phyloP scores from a whole-genome alignment of 768 basidiomycete species.

The Tylopilus rubrobrunneus region DNA sequence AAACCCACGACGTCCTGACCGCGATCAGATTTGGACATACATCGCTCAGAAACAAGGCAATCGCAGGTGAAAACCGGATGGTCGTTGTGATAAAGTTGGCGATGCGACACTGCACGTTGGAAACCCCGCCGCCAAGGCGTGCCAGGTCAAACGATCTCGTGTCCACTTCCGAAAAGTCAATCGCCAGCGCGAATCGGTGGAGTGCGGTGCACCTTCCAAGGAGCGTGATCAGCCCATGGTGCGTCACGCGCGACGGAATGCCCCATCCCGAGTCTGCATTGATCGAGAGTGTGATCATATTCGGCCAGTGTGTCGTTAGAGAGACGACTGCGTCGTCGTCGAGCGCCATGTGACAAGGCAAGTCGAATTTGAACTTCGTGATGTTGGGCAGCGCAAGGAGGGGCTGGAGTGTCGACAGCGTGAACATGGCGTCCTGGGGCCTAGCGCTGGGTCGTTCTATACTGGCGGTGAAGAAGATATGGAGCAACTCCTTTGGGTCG shows the following conservation, averaged over 20 bases:
- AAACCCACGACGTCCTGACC: slow-evolving; percentile 14
- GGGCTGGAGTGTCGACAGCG: slow-evolving; percentile 17
- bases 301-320: slow-evolving; percentile 21
- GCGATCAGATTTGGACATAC: slow-evolving; percentile 16
- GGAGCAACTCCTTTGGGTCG: slow-evolving; percentile 1
- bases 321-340: slow-evolving; percentile 17
- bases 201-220: slow-evolving; percentile 13
- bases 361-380: slow-evolving; percentile 11
- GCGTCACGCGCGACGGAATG: slow-evolving; percentile 14
- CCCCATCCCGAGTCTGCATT: slow-evolving; percentile 21
- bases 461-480: slow-evolving; percentile 12
- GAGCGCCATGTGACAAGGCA: slow-evolving; percentile 17
- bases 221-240: slow-evolving; percentile 18
- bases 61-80: slow-evolving; percentile 16
- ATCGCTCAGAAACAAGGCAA: slow-evolving; percentile 28
- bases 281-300: slow-evolving; percentile 9
- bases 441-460: background rate
- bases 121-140: slow-evolving; percentile 10
- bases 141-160: background rate
- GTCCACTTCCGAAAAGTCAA: slow-evolving; percentile 23
- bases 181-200: slow-evolving; percentile 11
- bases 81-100: slow-evolving; percentile 21
- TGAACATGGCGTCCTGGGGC: background rate
- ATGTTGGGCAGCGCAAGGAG: slow-evolving; percentile 17
- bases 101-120: slow-evolving; percentile 3